Evolutionary conservation across 2,329 filamentous ascomycete species (phyloP).

Genomic region (Malbranchea zuffiana): DNA sequence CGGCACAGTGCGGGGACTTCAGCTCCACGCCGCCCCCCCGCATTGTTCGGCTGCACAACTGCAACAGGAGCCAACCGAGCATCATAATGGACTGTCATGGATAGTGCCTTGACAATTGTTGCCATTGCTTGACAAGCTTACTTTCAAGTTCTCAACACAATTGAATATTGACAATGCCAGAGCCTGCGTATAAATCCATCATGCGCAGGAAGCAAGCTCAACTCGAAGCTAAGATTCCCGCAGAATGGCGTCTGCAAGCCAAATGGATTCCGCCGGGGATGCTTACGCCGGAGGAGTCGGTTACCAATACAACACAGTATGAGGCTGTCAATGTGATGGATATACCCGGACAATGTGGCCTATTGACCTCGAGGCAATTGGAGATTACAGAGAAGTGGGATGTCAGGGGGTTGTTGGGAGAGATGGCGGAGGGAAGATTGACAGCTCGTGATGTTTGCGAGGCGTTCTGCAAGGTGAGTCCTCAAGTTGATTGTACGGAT

Average conservation of each 20-base stretch:
- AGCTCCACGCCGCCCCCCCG: too few species aligned
- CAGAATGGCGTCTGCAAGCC: constrained; percentile 29
- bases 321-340: constrained; percentile 34
- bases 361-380: constrained; percentile 43
- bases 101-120: too few species aligned
- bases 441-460: constrained; percentile 38
- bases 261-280: constrained; percentile 26
- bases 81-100: too few species aligned
- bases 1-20: too few species aligned
- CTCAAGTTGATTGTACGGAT: constrained; percentile 1
- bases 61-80: too few species aligned
- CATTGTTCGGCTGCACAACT: too few species aligned
- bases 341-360: constrained; percentile 42
- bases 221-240: constrained; percentile 29
- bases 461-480: constrained; percentile 44
- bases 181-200: constrained; percentile 24
- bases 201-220: constrained; percentile 31
- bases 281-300: constrained; percentile 27
- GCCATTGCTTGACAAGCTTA: too few species aligned
- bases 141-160: too few species aligned
- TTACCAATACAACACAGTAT: constrained; percentile 25
- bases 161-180: constrained; percentile 1
- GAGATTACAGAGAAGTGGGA: constrained; percentile 47
- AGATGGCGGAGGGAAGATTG: constrained; percentile 26
- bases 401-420: constrained; percentile 27